Evolutionary conservation across 1,284 basidiomycete species (phyloP), one percentile per base, ranked within the genome.

Genomic region (Sporisorium sorghi): DNA sequence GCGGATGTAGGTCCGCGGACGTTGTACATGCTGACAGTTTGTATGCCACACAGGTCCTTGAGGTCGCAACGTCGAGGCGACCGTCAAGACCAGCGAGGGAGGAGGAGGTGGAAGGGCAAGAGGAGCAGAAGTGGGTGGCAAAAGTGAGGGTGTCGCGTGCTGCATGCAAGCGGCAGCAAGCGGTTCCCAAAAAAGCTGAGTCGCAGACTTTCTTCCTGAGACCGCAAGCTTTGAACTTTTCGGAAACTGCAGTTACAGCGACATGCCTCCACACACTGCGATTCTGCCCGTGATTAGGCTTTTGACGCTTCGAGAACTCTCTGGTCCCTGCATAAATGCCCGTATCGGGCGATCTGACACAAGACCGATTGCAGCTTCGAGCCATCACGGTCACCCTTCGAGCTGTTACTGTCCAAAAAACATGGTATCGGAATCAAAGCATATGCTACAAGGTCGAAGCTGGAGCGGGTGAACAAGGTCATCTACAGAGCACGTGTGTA

Each of bases 1-100:
- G 95, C 95, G 47, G 93, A 95, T 0, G 92, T 90, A 0, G 95
- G 94, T 0, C 95, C 95, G 19, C 92, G 89, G 43, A 97, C 90
- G 35, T 65, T 67, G 44, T 65, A 71, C 72, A 71, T 71, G 30
- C 23, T 48, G n/a, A 3, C 33, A 10, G 32, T 7, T n/a, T 39
- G 21, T 15, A 23, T 15, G 23, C 10, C n/a, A 14, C 11, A 8
- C 10, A 6, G 12, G 19, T 15, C 21, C 28, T 23, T 30, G 10
- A 24, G 14, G 10, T 24, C 10, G 33, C 7, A 17, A 15, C 39
- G 28, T 39, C 7, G 28, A 43, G 15, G 23, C 14, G 14, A 33
- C 12, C 2, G 7, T n/a, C 30, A 17, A 11, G 23, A 14, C 7
- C 33, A 9, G 14, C 3, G 23, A 46, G 17, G 26, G 14, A 32